Base-by-base conservation (phyloP, 768 basidiomycete genomes). In the Tricholoma terreum region DNA sequence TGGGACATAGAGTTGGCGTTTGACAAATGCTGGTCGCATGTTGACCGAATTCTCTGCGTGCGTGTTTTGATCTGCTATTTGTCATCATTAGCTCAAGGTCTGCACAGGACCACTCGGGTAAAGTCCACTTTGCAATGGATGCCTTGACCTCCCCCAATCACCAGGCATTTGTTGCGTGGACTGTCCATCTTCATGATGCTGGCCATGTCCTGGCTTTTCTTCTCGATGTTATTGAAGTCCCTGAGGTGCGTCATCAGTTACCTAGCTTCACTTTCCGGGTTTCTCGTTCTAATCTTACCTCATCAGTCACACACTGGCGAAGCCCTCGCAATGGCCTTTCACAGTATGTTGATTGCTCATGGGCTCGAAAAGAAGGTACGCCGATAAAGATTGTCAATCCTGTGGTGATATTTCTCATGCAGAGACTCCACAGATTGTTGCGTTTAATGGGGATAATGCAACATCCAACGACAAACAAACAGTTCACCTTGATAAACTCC, bases 391-490 rank as follows among this genome's bases (percentile, higher is more conserved):
- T 27, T 35, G 10, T 33, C 31, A 33, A n/a, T 17, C 52, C 36
- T 12, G 21, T 46, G 51, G 31, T 38, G 35, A 36, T 14, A 14
- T 36, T 8, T 36, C 35, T 36, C 35, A 36, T 36, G 35, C n/a
- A n/a, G n/a, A n/a, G n/a, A n/a, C 35, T 36, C 7, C 14, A 21
- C 4, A 71, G 72, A 59, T 75, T 14, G 62, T 77, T 2, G 61
- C 67, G 8, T 52, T 78, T 4, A 75, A 67, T 2, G 69, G 66
- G 36, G 71, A 78, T 56, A 78, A 78, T 61, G 73, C 73, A 2
- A 61, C 64, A 0, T 54, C 57, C 5, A 79, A 79, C 50, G 69
- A 74, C 55, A 59, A 42, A 0, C 75, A 80, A 72, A 64, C 73
- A 0, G 54, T 58, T 0, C 40, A 64, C 21, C 68, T 80, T 6